Base-by-base conservation (phyloP, 352 stramenopile species). In the Phytophthora citricola region DNA sequence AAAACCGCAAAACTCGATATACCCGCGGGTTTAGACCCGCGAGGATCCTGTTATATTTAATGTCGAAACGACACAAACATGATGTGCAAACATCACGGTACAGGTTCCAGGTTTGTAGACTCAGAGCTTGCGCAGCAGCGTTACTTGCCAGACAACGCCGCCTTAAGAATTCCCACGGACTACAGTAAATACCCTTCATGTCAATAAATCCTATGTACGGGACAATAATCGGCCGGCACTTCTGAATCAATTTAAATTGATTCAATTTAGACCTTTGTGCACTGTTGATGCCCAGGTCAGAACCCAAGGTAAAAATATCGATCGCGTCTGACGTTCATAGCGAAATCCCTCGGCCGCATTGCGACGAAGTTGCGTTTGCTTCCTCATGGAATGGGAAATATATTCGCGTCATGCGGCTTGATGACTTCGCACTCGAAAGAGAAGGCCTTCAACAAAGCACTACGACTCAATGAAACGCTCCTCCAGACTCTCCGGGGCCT, bases 401-500 rank as follows among this genome's bases (percentile, higher is more conserved):
- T 63, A 47, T 61, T 59, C 31, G 61, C 49, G 26, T 38, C 17
- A 34, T 71, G 27, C 45, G 36, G 36, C 41, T 7, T 45, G 15
- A 17, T 22, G 11, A 61, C 49, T 46, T 51, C 43, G 48, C 41
- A 52, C 38, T 55, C 63, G 29, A 34, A 57, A 60, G 69, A 75
- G 48, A 58, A 47, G 39, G 65, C 71, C 6, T 86, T 78, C 65
- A 75, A 78, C 39, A 38, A 12, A 22, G 55, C 58, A 32, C 63
- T 74, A 15, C 67, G 61, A 29, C 66, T 75, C 38, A 82, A 88
- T 41, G 67, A 77, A 14, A 39, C 59, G 29, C 45, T 85, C 6
- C 47, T 85, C 7, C 56, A 78, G 44, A 73, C 75, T 39, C 71
- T 88, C 20, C 64, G 65, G 12, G 55, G 62, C 5, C 57, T 90